A percentile compares a stretch with the other conserved stretches of the same genome.
These are phyloP conservation scores for Uncinocarpus reesii DNA, from an alignment of 2,329 filamentous ascomycete species.

Conservation along the genomic window DNA sequence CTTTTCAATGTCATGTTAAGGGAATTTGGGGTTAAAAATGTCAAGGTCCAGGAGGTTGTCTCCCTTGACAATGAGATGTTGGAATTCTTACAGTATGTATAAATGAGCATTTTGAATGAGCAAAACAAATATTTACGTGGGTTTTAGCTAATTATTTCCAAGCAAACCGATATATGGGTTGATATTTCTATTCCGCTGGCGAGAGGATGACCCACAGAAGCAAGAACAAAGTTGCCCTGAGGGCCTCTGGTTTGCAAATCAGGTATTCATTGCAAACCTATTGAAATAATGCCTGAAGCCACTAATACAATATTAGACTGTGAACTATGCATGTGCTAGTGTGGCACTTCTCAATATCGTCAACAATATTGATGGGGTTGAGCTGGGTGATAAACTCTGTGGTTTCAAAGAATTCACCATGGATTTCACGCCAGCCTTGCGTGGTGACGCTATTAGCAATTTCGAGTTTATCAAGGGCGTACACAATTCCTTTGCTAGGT, in stretches of 20 bases:
- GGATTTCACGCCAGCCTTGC: constrained; percentile 57
- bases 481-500: constrained; percentile 80
- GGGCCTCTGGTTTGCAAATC: constrained; percentile 87
- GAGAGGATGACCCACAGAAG: constrained; percentile 45
- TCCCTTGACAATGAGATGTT: constrained; percentile 56
- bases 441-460: constrained; percentile 64
- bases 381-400: constrained; percentile 59
- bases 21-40: constrained; percentile 58
- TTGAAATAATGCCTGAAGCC: background rate
- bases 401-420: constrained; percentile 64
- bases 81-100: constrained; percentile 50
- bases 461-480: constrained; percentile 67
- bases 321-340: constrained; percentile 79
- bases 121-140: background rate
- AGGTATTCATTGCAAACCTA: constrained; percentile 42
- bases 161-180: constrained; percentile 69
- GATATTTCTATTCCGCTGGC: constrained; percentile 77
- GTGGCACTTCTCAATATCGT: constrained; percentile 86
- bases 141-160: constrained; percentile 4
- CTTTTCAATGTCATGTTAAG: constrained; percentile 79
- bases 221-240: constrained; percentile 48
- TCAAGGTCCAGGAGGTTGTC: constrained; percentile 41
- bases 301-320: constrained; percentile 46
- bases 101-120: background rate
- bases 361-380: constrained; percentile 62